Base-by-base conservation (phyloP, 495 filamentous ascomycete genomes). In the Coniosporium apollinis region DNA sequence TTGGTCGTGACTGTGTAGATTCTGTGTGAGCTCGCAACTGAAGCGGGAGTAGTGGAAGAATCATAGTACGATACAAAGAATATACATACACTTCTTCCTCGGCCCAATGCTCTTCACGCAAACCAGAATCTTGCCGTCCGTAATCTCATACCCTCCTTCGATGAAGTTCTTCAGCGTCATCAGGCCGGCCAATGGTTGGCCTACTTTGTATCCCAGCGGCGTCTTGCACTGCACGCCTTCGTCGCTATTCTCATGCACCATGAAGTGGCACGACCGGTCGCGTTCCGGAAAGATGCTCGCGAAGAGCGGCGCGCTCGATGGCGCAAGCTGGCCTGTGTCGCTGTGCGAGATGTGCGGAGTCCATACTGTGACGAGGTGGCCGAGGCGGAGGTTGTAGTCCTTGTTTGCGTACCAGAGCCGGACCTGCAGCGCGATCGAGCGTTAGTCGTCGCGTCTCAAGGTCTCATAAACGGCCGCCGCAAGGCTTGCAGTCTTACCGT, bases 161-260 rank as follows among this genome's bases (percentile, higher is more conserved):
- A 66, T 50, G 46, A 67, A 72, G 34, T 60, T 61, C 29, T 66
- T 60, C 43, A 74, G 47, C 18, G 58, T 73, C 59, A 74, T 69
- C 8, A 74, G 49, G 2, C 59, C 60, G 6, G 56, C 49, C 18
- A 74, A 43, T 7, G 51, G 38, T 29, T 54, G 41, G 2, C 42
- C 39, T 17, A 44, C 37, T 29, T 52, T 44, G 25, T 55, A 62
- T 1, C 62, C 58, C 10, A 67, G 49, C 19, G 70, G 70, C 4
- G 37, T 48, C 19, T 60, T 67, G 41, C 59, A 59, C 32, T 66
- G 54, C 3, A 30, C 36, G 10, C 58, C 44, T 10, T 59, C 50
- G 29, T 61, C 53, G 21, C 58, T 57, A 3, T 64, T 64, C 22
- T 60, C 51, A 39, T 72, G 67, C 3, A 72, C 41, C 47, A 65